phyloP scores from a whole-genome alignment of 371 early-diverging fungal species.

The Fennellomyces sp. region DNA sequence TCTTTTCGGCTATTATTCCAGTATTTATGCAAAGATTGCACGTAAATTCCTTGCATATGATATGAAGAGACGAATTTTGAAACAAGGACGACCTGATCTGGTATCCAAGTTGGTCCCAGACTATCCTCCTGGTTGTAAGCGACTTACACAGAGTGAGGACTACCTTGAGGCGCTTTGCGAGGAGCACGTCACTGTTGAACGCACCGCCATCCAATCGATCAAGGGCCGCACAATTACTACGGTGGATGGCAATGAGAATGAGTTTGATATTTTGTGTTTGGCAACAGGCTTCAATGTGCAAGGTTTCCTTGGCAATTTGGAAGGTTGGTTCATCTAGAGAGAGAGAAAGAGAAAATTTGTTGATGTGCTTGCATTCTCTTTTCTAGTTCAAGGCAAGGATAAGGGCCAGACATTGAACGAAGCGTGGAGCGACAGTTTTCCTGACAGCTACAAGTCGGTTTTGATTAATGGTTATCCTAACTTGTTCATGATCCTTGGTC shows the following conservation, averaged over 20 bases:
- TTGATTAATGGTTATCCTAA: slow-evolving; percentile 44
- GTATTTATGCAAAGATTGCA: neutral
- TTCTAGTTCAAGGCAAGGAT: slow-evolving; percentile 11
- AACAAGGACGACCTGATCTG: slow-evolving; percentile 13
- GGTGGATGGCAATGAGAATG: slow-evolving; percentile 37
- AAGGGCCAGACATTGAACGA: slow-evolving; percentile 6
- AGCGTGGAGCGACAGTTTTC: slow-evolving; percentile 14
- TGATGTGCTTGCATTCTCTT: neutral
- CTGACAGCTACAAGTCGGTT: slow-evolving; percentile 25
- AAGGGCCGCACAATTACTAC: slow-evolving; percentile 42
- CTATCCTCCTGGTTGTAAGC: slow-evolving; percentile 34
- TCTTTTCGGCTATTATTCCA: slow-evolving; percentile 10
- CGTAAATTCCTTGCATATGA: neutral
- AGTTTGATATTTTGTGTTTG: slow-evolving; percentile 57
- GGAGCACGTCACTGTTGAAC: slow-evolving; percentile 48
- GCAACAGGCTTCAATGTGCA: slow-evolving; percentile 68
- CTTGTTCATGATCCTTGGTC: slow-evolving; percentile 43
- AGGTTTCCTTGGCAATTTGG: slow-evolving; percentile 29
- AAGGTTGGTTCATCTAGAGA: slow-evolving; percentile 19
- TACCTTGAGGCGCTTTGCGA: slow-evolving; percentile 50
- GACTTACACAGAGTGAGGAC: slow-evolving; percentile 50
- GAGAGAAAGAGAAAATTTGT: no score
- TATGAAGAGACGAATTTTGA: neutral
- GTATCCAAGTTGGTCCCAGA: slow-evolving; percentile 7
- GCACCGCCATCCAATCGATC: slow-evolving; percentile 37